Conservation (phyloP, 2,329 filamentous ascomycete species). For the Alternaria angustiovoidea region DNA sequence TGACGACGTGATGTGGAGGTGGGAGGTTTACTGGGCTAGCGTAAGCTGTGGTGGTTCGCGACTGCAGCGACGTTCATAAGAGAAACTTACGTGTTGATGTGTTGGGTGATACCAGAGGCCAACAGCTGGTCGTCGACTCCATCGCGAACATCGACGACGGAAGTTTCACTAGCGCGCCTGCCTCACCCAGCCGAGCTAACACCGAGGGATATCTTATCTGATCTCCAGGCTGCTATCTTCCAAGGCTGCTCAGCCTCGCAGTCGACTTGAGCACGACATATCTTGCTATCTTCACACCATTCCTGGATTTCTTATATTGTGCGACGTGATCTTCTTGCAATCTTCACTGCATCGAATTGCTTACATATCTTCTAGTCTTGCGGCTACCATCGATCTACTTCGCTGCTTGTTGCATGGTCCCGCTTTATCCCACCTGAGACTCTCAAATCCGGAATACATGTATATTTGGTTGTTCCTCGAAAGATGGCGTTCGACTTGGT, state of each 20-base stretch:
- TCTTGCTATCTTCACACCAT: not conserved
- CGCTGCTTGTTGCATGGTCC: not conserved
- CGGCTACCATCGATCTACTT: not conserved
- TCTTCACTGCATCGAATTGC: not conserved
- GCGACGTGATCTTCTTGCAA: not conserved
- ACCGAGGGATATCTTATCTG: constrained; percentile 13
- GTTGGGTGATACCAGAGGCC: not conserved
- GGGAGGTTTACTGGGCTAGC: not conserved
- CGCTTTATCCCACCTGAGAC: not conserved
- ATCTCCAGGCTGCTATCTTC: not conserved
- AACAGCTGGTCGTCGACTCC: constrained; percentile 9
- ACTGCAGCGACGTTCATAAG: not conserved
- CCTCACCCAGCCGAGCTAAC: constrained; percentile 4
- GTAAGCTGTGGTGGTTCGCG: not conserved
- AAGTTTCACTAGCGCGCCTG: constrained; percentile 22
- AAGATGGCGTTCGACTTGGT: not conserved
- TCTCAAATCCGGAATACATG: not conserved
- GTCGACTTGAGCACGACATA: not conserved
- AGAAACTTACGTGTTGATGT: constrained; percentile 4
- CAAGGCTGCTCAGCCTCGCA: not conserved
- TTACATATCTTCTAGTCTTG: not conserved
- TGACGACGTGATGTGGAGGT: not conserved
- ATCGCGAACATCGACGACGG: constrained; percentile 17
- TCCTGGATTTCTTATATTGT: not conserved
- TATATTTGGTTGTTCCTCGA: not conserved